phyloP scores from a whole-genome alignment of 805 yeast genomes.

The Isabelozyma gotoi region DNA sequence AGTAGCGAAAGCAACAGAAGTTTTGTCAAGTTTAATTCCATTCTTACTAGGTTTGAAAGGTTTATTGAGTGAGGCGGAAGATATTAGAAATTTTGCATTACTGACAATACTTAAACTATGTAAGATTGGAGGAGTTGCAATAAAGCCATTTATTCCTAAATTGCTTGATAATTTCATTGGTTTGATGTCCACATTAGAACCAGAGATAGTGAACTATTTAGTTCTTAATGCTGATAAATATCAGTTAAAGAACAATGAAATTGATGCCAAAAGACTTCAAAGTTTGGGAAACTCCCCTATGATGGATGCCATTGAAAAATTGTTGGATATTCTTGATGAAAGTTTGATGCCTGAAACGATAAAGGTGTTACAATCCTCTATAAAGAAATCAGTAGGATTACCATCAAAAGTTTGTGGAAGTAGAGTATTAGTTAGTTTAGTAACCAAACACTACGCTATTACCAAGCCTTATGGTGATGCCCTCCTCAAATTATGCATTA shows the following conservation, averaged over 20 bases:
- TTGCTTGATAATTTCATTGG: constrained; percentile 67
- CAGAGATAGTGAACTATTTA: constrained; percentile 83
- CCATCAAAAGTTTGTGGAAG: constrained; percentile 91
- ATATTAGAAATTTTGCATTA: constrained; percentile 73
- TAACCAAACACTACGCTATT: constrained; percentile 51
- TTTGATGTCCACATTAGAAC: constrained; percentile 85
- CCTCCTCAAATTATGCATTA: constrained; percentile 56
- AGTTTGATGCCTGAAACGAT: constrained; percentile 49
- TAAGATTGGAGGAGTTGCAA: constrained; percentile 57
- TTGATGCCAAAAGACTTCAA: constrained; percentile 75
- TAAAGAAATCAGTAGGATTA: constrained; percentile 75
- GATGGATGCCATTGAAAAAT: constrained; percentile 78
- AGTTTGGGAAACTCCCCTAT: constrained; percentile 80
- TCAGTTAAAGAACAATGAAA: constrained; percentile 64
- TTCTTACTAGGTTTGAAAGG: constrained; percentile 80
- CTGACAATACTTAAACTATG: constrained; percentile 72
- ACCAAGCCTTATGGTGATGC: constrained; percentile 55
- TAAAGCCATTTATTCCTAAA: constrained; percentile 66
- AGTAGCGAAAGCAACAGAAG: constrained; percentile 40
- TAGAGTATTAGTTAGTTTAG: constrained; percentile 63
- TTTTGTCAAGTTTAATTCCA: constrained; percentile 65
- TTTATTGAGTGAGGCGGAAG: constrained; percentile 80
- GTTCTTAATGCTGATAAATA: constrained; percentile 87
- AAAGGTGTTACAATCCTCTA: constrained; percentile 49
- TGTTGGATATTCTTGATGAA: constrained; percentile 58